Base-by-base conservation (phyloP, 805 yeast species). In the Metschnikowia kunwiensis region DNA sequence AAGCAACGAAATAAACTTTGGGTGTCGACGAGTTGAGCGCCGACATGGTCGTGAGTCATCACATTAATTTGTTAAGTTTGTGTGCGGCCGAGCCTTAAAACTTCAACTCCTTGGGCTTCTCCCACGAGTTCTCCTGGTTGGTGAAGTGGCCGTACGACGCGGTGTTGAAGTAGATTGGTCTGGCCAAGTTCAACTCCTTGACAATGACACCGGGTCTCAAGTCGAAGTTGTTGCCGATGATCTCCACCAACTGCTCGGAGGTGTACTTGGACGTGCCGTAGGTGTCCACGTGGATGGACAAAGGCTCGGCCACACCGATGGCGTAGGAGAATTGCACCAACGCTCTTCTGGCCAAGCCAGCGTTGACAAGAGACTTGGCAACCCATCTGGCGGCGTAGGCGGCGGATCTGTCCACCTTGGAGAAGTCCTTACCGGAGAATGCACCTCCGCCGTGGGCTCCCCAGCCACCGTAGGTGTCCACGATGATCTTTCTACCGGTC, bases 381-480 rank as follows among this genome's bases (percentile, higher is more conserved):
- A 93, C 97, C 98, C 98, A 93, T 78, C 98, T 88, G 58, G 98
- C 98, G 61, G 98, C 97, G 67, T 93, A 93, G 54, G 98, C 98
- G 64, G 98, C 98, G 50, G 97, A 91, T 77, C 98, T 86, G 72
- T 93, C 98, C 61, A 93, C 98, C 80, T 93, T 93, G 68, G 97
- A 87, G 86, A 86, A 93, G 73, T 93, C 98, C 79, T 93, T 93
- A 72, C 98, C 98, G 50, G 96, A 85, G 88, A 93, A 93, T 50
- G 98, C 98, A 78, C 98, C 98, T 78, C 98, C 98, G 74, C 98
- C 98, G 78, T 93, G 98, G 61, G 98, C 97, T 73, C 98, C 97
- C 94, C 98, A 94, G 61, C 98, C 98, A 77, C 98, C 98, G 75
- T 93, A 93, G 51, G 98, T 95, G 72, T 93, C 98, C 65, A 93